Percentiles rank a stretch among this genome's conserved stretches.
Conservation (phyloP, 2,329 filamentous ascomycete genomes). For the Zasmidium angulare region DNA sequence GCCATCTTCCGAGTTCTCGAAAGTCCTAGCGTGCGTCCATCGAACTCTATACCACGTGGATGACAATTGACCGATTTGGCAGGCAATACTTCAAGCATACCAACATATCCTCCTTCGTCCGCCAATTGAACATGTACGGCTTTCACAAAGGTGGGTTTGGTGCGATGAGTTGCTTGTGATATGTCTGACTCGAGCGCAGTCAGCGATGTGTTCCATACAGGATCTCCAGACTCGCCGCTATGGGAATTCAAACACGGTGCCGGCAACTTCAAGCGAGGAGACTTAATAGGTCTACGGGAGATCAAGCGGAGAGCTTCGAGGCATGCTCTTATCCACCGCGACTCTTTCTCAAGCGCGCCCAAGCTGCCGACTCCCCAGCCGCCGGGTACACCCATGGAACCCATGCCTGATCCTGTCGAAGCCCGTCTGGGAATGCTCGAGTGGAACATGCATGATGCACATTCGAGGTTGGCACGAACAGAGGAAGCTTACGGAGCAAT, state of each 20-base stretch:
- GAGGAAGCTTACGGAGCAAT: conserved; percentile 81
- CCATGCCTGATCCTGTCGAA: conserved; percentile 77
- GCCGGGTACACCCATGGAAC: conserved; percentile 59
- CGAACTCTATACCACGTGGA: conserved; percentile 30
- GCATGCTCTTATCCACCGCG: conserved; percentile 88
- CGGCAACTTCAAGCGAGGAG: conserved; percentile 93
- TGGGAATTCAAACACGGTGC: conserved; percentile 99
- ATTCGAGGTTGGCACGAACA: conserved; percentile 70
- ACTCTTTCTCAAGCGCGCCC: conserved; percentile 72
- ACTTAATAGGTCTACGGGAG: conserved; percentile 84
- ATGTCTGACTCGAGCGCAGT: conserved; percentile 55
- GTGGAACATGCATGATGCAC: conserved; percentile 78
- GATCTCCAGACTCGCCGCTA: conserved; percentile 85
- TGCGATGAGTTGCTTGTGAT: background rate
- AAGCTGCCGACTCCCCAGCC: conserved; percentile 74
- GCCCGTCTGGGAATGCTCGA: conserved; percentile 73
- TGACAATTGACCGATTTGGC: conserved; percentile 22
- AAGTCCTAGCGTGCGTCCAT: conserved; percentile 83
- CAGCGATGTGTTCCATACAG: conserved; percentile 96
- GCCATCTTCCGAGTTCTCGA: conserved; percentile 94
- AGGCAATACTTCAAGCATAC: conserved; percentile 99
- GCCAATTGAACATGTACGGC: conserved; percentile 98
- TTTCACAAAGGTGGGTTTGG: conserved; percentile 84
- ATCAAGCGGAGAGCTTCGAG: conserved; percentile 94
- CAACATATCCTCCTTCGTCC: conserved; percentile 97